A percentile compares a stretch with the other conserved stretches of the same genome.
Evolutionary conservation across 2,329 filamentous ascomycete genomes (phyloP).

Genomic region (Microcera coccophila): DNA sequence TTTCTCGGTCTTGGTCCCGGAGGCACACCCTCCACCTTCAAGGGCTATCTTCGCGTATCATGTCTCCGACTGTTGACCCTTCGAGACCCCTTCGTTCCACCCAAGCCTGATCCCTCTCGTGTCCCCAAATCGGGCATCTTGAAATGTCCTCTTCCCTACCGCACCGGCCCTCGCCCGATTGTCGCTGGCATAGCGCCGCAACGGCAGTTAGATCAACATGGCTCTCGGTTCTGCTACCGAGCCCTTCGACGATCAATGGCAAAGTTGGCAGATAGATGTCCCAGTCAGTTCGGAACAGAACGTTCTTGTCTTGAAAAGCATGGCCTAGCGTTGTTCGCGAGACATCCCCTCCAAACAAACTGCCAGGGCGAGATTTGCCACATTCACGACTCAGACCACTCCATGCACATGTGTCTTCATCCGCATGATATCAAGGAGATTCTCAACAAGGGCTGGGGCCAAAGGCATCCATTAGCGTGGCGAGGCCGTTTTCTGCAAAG

Average conservation of each 20-base stretch:
- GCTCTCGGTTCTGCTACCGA: slow-evolving; percentile 50
- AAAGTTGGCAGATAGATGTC: slow-evolving; percentile 44
- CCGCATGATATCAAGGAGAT: slow-evolving; percentile 71
- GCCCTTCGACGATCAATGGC: slow-evolving; percentile 52
- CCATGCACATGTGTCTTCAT: slow-evolving; percentile 76
- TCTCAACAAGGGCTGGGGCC: slow-evolving; percentile 73
- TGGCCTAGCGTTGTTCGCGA: slow-evolving; percentile 69
- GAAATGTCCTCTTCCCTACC: slow-evolving; percentile 50
- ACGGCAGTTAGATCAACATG: slow-evolving; percentile 68
- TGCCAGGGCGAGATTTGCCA: slow-evolving; percentile 81
- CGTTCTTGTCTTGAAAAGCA: slow-evolving; percentile 80
- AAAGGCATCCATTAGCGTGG: slow-evolving; percentile 64
- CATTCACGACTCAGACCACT: slow-evolving; percentile 71
- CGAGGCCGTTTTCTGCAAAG: slow-evolving; percentile 58
- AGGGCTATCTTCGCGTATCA: slow-evolving; percentile 70
- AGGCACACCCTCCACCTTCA: slow-evolving; percentile 70
- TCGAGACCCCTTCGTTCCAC: slow-evolving; percentile 63
- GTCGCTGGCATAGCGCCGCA: slow-evolving; percentile 79
- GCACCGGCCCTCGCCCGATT: slow-evolving; percentile 59
- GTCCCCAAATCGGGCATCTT: slow-evolving; percentile 59
- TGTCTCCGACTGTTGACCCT: slow-evolving; percentile 69
- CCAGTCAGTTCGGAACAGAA: slow-evolving; percentile 53
- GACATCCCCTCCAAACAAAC: slow-evolving; percentile 61
- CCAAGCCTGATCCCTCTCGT: slow-evolving; percentile 47
- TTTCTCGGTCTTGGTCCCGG: slow-evolving; percentile 76